Conservation (phyloP, 495 filamentous ascomycete genomes). For the Hypomontagnella monticulosa region DNA sequence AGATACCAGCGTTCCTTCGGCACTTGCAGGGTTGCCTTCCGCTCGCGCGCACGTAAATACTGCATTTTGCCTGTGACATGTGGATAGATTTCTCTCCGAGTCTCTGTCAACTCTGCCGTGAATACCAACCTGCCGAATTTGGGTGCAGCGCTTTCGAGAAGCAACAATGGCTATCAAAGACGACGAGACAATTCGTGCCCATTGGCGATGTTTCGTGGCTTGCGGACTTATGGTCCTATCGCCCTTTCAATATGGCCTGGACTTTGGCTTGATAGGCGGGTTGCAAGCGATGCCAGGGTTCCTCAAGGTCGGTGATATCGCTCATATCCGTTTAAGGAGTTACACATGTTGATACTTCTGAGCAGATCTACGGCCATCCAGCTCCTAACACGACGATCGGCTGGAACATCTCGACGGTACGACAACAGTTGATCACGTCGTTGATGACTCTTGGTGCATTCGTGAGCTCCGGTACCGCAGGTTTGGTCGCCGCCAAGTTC, state of each 20-base stretch:
- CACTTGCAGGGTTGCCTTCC: constrained; percentile 33
- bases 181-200: constrained; percentile 35
- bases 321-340: background rate
- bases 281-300: constrained; percentile 66
- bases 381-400: constrained; percentile 50
- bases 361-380: constrained; percentile 40
- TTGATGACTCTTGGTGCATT: constrained; percentile 62
- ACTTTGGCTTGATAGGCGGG: constrained; percentile 62
- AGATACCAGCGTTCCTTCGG: constrained; percentile 24
- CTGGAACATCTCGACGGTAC: constrained; percentile 57
- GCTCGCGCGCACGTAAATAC: constrained; percentile 25
- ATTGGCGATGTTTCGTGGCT: constrained; percentile 46
- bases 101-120: background rate
- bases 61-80: background rate
- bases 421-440: constrained; percentile 56
- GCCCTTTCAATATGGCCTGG: constrained; percentile 64
- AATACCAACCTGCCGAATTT: no score
- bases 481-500: constrained; percentile 51
- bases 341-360: constrained; percentile 1
- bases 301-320: constrained; percentile 37
- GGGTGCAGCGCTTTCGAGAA: background rate
- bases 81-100: no score
- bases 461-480: constrained; percentile 55
- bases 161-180: constrained; percentile 28
- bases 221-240: constrained; percentile 54